Percentiles rank a stretch among this genome's conserved stretches.
These are phyloP conservation scores for Ploettnerulaceae sp. DNA, from an alignment of 2,329 filamentous ascomycete species.

Conservation along the genomic window DNA sequence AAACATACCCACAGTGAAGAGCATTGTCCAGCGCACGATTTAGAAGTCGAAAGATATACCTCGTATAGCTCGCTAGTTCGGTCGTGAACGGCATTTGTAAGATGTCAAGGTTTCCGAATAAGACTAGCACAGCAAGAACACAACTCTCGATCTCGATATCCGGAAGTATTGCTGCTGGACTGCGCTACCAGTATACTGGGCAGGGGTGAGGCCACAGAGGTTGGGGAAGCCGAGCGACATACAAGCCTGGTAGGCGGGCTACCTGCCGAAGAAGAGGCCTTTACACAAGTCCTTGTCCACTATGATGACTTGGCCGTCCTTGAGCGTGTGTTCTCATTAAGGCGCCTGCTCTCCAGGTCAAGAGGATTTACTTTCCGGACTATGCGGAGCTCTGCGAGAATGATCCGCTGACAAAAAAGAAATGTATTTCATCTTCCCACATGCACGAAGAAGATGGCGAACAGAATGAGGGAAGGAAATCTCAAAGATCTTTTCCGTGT, in stretches of 20 bases:
- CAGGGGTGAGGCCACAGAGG: slow-evolving; percentile 3
- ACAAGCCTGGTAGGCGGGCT: slow-evolving; percentile 3
- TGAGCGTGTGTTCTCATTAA: background rate
- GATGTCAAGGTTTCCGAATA: slow-evolving; percentile 3
- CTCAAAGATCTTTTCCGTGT: background rate
- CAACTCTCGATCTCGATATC: slow-evolving; percentile 1
- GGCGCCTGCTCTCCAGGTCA: background rate
- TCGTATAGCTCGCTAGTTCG: slow-evolving; percentile 46
- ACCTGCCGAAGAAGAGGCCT: slow-evolving; percentile 8
- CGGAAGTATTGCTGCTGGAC: slow-evolving; percentile 22
- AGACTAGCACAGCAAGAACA: slow-evolving; percentile 2
- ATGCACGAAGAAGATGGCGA: slow-evolving; percentile 3
- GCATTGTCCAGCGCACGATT: slow-evolving; percentile 41
- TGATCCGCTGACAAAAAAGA: slow-evolving; percentile 5
- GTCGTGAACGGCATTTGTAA: slow-evolving; percentile 40
- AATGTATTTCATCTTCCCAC: slow-evolving; percentile 2
- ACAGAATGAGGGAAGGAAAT: background rate
- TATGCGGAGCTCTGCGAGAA: slow-evolving; percentile 7
- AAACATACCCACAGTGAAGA: slow-evolving; percentile 2
- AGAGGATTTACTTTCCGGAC: background rate
- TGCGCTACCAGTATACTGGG: background rate
- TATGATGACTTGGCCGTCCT: background rate
- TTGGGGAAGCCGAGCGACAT: slow-evolving; percentile 1
- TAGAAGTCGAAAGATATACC: slow-evolving; percentile 52
- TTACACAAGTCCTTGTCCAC: background rate